Conservation (phyloP, 2,329 filamentous ascomycete genomes). For the Huntiella moniliformis region DNA sequence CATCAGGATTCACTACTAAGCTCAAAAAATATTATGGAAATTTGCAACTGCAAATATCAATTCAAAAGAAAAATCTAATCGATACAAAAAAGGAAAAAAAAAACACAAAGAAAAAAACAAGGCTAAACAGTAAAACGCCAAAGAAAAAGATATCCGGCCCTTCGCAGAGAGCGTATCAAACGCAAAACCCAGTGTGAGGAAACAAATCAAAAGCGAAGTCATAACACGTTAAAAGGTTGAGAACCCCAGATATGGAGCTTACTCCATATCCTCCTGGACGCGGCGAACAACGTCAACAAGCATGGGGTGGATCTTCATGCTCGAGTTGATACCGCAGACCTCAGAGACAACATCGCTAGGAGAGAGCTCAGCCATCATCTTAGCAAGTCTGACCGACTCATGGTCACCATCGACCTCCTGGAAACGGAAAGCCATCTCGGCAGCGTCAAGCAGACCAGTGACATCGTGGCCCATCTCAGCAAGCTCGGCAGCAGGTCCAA, state of each 20-base stretch:
- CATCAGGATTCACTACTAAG: too few relatives aligned
- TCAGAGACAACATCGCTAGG: conserved; percentile 60
- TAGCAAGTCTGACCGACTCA: conserved; percentile 68
- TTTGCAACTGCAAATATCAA: too few relatives aligned
- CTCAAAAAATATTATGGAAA: too few relatives aligned
- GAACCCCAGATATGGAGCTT: not conserved
- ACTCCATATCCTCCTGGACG: conserved; percentile 47
- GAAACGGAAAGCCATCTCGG: conserved; percentile 89
- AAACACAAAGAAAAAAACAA: not conserved
- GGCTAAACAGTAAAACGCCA: not conserved
- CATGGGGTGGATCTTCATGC: conserved; percentile 58
- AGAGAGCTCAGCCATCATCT: conserved; percentile 58
- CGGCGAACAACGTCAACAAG: conserved; percentile 64
- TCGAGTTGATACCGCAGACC: conserved; percentile 61
- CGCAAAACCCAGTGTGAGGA: conserved; percentile 4
- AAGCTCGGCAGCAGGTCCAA: conserved; percentile 76
- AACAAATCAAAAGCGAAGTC: conserved; percentile 5
- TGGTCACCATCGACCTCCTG: conserved; percentile 85
- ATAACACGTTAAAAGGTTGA: conserved; percentile 1
- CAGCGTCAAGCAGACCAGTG: conserved; percentile 56
- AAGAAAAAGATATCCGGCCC: conserved; percentile 3
- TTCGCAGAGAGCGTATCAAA: conserved; percentile 4
- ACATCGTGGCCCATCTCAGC: conserved; percentile 61
- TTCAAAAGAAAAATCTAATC: too few relatives aligned
- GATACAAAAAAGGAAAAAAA: too few relatives aligned